Evolutionary conservation across 2,329 filamentous ascomycete genomes (phyloP).

Genomic region (Phaeomoniella chlamydospora): DNA sequence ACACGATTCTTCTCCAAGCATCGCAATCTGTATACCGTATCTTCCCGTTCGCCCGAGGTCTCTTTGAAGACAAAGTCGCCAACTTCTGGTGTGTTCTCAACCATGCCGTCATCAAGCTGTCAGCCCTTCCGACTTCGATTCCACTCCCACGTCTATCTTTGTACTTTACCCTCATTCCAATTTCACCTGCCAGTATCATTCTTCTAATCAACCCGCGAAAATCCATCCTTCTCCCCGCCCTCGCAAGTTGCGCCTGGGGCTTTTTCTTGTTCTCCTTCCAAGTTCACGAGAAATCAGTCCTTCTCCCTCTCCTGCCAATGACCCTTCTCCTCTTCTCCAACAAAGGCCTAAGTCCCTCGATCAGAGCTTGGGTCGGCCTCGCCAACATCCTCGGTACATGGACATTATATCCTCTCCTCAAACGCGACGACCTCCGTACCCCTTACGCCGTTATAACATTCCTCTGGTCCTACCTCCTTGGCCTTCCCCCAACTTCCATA

Average conservation of each 20-base stretch:
- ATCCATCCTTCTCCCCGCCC: conserved; percentile 60
- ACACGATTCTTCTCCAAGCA: conserved; percentile 62
- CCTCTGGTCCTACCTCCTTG: conserved; percentile 83
- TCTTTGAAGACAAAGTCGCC: conserved; percentile 98
- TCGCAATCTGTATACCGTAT: conserved; percentile 80
- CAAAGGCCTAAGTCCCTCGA: conserved; percentile 60
- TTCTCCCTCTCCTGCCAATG: conserved; percentile 86
- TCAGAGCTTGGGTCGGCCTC: conserved; percentile 86
- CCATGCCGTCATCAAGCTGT: conserved; percentile 79
- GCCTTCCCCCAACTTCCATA: conserved; percentile 64
- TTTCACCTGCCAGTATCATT: conserved; percentile 63
- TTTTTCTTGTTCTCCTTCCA: conserved; percentile 98
- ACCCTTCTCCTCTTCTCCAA: conserved; percentile 70
- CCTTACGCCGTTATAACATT: conserved; percentile 76
- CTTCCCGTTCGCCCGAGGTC: conserved; percentile 86
- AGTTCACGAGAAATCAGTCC: conserved; percentile 93
- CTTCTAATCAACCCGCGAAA: conserved; percentile 68
- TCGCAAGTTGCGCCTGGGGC: conserved; percentile 80
- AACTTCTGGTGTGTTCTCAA: conserved; percentile 86
- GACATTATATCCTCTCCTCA: conserved; percentile 87
- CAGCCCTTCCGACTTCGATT: conserved; percentile 48
- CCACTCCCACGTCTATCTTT: conserved; percentile 67
- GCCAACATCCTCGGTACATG: conserved; percentile 79
- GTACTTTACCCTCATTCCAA: conserved; percentile 57
- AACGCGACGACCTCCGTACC: conserved; percentile 66